A percentile compares a stretch with the other conserved stretches of the same genome.
phyloP scores from a whole-genome alignment of 176 grass and related monocot genomes.

The Cenchrus fungigraminus region DNA sequence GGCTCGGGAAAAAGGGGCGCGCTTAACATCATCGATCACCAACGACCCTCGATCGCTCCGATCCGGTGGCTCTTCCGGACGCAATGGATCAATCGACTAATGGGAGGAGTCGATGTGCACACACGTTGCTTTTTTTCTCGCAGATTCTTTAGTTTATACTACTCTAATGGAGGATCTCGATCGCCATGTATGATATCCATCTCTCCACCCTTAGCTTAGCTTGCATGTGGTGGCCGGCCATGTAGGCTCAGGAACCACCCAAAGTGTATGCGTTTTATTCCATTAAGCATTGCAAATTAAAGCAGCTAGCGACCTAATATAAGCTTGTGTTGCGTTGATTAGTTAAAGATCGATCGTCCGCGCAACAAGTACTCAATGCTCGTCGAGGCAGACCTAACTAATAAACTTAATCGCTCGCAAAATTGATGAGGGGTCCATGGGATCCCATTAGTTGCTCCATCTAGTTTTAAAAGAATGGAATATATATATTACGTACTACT shows the following conservation, averaged over 20 bases:
- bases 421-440: neutral
- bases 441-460: neutral
- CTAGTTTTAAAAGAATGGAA: neutral
- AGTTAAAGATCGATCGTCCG: neutral
- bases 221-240: neutral
- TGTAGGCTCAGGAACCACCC: neutral
- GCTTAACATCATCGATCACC: neutral
- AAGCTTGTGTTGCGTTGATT: neutral
- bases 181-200: neutral
- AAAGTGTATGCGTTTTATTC: slow-evolving; percentile 27
- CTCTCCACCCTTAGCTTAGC: neutral
- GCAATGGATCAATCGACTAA: neutral
- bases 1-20: neutral
- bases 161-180: neutral
- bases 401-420: neutral
- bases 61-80: neutral
- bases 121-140: neutral
- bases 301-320: neutral
- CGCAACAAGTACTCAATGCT: neutral
- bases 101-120: neutral
- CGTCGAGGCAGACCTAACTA: neutral
- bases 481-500: neutral
- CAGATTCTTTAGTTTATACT: neutral
- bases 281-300: slow-evolving; percentile 3
- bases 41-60: neutral